These are phyloP conservation scores for Sphaerulina vaccinii DNA, from an alignment of 2,329 filamentous ascomycete species.

Conservation along the genomic window DNA sequence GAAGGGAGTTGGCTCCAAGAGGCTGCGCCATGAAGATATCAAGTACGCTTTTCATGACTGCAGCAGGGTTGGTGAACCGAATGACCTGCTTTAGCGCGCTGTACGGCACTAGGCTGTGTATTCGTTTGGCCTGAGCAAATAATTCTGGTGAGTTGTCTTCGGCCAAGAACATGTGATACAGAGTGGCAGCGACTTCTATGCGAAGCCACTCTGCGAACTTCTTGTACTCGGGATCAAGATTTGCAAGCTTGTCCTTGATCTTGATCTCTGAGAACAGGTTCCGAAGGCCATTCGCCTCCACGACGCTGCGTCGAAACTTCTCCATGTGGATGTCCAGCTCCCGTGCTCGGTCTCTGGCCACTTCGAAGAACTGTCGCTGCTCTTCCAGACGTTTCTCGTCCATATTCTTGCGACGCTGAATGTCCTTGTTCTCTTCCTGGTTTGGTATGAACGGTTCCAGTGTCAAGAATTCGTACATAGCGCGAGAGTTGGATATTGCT, in stretches of 20 bases:
- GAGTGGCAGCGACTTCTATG: constrained; percentile 92
- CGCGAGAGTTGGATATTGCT: constrained; percentile 76
- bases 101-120: constrained; percentile 93
- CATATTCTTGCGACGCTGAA: constrained; percentile 73
- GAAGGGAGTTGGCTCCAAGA: constrained; percentile 81
- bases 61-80: constrained; percentile 89
- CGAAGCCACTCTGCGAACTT: constrained; percentile 98
- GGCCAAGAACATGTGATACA: constrained; percentile 95
- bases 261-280: constrained; percentile 91
- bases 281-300: constrained; percentile 80
- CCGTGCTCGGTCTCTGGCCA: constrained; percentile 82
- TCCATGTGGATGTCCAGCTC: constrained; percentile 99
- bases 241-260: constrained; percentile 80
- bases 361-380: constrained; percentile 92
- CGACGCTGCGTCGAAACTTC: constrained; percentile 65
- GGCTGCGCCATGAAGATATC: constrained; percentile 96
- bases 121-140: constrained; percentile 89
- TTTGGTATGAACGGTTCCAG: constrained; percentile 69
- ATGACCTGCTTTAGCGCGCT: constrained; percentile 94
- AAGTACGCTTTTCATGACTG: constrained; percentile 92
- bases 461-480: constrained; percentile 81
- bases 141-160: constrained; percentile 97
- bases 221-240: constrained; percentile 90
- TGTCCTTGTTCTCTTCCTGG: constrained; percentile 81
- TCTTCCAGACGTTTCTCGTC: constrained; percentile 89